A percentile compares a stretch with the other conserved stretches of the same genome.
Conservation (phyloP, 2,329 filamentous ascomycete species). For the Aspergillus terreus region DNA sequence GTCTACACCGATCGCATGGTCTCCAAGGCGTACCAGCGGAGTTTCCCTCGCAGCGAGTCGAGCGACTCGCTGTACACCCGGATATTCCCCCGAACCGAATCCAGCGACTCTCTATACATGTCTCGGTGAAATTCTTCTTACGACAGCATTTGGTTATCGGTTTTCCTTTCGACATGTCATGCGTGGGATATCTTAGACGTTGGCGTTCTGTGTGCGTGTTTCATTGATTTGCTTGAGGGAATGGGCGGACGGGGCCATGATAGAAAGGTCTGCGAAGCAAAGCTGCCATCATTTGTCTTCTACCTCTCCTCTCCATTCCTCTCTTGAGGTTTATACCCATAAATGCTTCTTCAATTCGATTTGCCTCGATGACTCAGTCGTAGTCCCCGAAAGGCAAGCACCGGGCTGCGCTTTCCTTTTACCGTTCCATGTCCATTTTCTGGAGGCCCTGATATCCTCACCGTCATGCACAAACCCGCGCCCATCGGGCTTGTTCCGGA, state of each 20-base stretch:
- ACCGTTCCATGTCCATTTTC: no score
- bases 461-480: no score
- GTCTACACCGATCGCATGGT: conserved; percentile 35
- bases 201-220: background rate
- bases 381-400: no score
- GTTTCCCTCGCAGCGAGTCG: conserved; percentile 34
- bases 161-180: background rate
- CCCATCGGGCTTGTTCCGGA: no score
- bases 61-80: conserved; percentile 34
- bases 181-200: background rate
- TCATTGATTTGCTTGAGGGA: background rate
- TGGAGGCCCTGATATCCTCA: no score
- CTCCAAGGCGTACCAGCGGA: conserved; percentile 33
- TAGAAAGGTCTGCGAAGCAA: background rate
- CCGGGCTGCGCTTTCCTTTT: no score
- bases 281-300: background rate
- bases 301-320: background rate
- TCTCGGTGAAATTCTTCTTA: conserved; percentile 20
- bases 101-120: conserved; percentile 34
- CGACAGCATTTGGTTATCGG: background rate
- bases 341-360: background rate
- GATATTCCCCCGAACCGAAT: conserved; percentile 34
- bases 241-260: background rate
- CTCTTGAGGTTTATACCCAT: background rate
- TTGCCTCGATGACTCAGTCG: background rate